Percentiles rank a stretch among this genome's conserved stretches.
Conservation (phyloP, 192 early-diverging fungal species). For the Coemansia sp. region DNA sequence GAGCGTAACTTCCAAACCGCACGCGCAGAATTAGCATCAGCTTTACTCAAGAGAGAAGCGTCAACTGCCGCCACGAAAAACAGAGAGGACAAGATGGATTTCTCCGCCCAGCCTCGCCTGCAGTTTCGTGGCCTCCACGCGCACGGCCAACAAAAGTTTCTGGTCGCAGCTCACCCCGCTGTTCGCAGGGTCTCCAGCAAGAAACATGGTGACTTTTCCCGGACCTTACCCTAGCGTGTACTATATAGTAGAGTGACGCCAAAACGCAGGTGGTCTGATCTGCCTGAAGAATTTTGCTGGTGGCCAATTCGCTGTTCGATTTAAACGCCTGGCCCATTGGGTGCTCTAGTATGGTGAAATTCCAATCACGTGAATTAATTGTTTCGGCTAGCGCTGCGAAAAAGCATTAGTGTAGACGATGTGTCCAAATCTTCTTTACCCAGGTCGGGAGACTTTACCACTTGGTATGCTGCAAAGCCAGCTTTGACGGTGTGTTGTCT, state of each 20-base stretch:
- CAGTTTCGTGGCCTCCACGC: not conserved
- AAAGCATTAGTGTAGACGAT: not conserved
- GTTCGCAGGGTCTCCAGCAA: slow-evolving; percentile 4
- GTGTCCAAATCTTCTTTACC: not conserved
- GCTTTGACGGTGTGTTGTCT: no score
- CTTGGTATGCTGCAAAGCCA: no score
- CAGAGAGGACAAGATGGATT: no score
- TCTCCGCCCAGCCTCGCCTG: not conserved
- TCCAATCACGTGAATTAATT: not conserved
- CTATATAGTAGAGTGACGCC: not conserved
- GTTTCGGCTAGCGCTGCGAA: not conserved
- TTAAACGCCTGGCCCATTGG: not conserved
- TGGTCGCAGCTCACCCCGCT: slow-evolving; percentile 6
- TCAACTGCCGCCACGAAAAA: not conserved
- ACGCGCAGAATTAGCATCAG: slow-evolving; percentile 4
- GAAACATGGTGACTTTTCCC: slow-evolving; percentile 9
- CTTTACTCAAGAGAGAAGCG: slow-evolving; percentile 1
- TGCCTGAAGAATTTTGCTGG: not conserved
- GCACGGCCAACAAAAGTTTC: not conserved
- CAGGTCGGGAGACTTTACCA: no score
- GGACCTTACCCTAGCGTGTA: slow-evolving; percentile 8
- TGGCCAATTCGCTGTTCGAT: not conserved
- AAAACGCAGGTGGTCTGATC: slow-evolving; percentile 10
- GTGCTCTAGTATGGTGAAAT: not conserved
- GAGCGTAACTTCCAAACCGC: slow-evolving; percentile 2